Conservation (phyloP, 805 yeast genomes). For the Suhomyces prunicola region DNA sequence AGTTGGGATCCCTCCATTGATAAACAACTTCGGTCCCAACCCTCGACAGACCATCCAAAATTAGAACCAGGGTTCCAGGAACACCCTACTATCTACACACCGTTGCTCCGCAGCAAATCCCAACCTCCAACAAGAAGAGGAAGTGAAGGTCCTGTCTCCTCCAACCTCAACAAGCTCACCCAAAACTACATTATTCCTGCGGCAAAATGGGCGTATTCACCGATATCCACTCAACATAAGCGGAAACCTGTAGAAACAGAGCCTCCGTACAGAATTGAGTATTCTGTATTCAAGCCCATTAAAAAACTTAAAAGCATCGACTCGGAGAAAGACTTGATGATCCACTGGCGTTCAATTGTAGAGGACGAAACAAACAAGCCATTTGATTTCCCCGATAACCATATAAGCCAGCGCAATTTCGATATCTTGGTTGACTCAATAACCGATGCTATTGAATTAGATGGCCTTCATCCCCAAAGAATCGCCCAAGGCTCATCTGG, state of each 20-base stretch:
- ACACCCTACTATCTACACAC: neutral
- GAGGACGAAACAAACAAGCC: slow-evolving; percentile 12
- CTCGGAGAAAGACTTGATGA: slow-evolving; percentile 14
- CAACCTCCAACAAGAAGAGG: slow-evolving; percentile 11
- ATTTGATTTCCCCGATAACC: slow-evolving; percentile 21
- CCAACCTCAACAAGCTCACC: slow-evolving; percentile 18
- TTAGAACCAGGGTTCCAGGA: neutral
- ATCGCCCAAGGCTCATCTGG: slow-evolving; percentile 70
- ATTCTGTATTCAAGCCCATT: slow-evolving; percentile 50
- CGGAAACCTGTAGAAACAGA: slow-evolving; percentile 8
- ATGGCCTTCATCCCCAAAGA: slow-evolving; percentile 46
- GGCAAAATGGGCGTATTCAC: slow-evolving; percentile 31
- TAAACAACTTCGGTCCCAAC: neutral
- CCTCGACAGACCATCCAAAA: neutral
- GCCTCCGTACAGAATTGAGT: slow-evolving; percentile 43
- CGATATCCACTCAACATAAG: slow-evolving; percentile 10
- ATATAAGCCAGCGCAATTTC: slow-evolving; percentile 27
- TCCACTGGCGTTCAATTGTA: slow-evolving; percentile 13
- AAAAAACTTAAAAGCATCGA: slow-evolving; percentile 13
- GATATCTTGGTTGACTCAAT: slow-evolving; percentile 41
- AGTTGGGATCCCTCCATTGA: slow-evolving; percentile 9
- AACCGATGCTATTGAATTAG: slow-evolving; percentile 42
- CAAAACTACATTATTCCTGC: slow-evolving; percentile 23
- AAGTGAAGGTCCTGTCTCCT: slow-evolving; percentile 8
- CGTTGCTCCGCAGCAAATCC: slow-evolving; percentile 10